These are phyloP conservation scores for Neofusicoccum kwambonambiense DNA, from an alignment of 2,329 filamentous ascomycete species.

Conservation along the genomic window DNA sequence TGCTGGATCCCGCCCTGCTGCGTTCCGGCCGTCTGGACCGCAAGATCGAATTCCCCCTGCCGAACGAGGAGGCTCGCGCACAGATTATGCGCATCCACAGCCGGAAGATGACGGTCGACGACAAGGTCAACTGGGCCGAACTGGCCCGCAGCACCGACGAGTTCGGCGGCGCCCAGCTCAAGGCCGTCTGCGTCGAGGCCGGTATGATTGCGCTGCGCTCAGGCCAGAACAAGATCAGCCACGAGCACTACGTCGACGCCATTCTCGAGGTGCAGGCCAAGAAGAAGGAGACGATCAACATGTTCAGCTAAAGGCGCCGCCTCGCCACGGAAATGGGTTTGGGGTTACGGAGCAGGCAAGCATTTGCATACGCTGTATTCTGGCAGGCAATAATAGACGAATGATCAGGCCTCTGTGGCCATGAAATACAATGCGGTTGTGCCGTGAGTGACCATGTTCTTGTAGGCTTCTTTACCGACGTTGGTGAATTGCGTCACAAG, in stretches of 20 bases:
- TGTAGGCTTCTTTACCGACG: too few relatives aligned
- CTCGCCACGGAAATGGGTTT: background rate
- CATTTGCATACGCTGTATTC: constrained; percentile 1
- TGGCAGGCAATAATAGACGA: constrained; percentile 1
- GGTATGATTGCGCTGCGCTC: constrained; percentile 97
- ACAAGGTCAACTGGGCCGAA: constrained; percentile 92
- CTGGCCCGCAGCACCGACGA: constrained; percentile 95
- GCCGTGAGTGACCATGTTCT: background rate
- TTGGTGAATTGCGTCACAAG: too few relatives aligned
- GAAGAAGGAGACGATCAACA: constrained; percentile 77
- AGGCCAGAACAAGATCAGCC: constrained; percentile 93
- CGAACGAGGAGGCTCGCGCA: constrained; percentile 94
- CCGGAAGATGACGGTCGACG: constrained; percentile 95
- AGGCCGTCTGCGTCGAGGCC: constrained; percentile 97
- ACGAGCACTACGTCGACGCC: constrained; percentile 98
- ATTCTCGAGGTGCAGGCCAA: constrained; percentile 93
- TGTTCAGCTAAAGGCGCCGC: constrained; percentile 33
- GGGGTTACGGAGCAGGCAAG: background rate
- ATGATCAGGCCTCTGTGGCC: background rate
- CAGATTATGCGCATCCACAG: constrained; percentile 98
- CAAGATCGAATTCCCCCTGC: constrained; percentile 97
- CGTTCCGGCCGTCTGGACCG: constrained; percentile 89
- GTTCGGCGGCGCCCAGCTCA: constrained; percentile 95
- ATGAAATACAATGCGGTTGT: background rate
- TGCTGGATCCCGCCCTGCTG: constrained; percentile 85